These are phyloP conservation scores for Isabelozyma heimii DNA, from an alignment of 805 yeast genomes.

Conservation along the genomic window DNA sequence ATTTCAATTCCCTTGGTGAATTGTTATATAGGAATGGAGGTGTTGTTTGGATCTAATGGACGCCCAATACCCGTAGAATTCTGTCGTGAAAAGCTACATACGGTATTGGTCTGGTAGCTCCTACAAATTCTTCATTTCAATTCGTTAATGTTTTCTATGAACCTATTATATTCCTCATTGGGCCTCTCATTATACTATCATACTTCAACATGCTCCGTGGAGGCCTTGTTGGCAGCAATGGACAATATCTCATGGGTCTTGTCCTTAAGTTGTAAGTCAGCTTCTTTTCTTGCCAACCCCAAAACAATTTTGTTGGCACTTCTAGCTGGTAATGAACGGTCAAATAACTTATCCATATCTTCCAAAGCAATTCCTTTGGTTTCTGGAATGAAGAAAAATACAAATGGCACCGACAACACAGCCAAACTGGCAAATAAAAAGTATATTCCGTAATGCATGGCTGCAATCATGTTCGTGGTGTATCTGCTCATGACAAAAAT, in stretches of 20 bases:
- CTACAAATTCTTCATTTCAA: too few species aligned
- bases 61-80: too few species aligned
- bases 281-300: slow-evolving; percentile 8
- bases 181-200: too few species aligned
- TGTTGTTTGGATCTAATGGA: too few species aligned
- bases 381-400: slow-evolving; percentile 36
- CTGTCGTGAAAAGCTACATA: too few species aligned
- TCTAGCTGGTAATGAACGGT: slow-evolving; percentile 17
- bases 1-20: slow-evolving; percentile 51
- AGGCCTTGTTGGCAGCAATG: not conserved
- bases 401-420: slow-evolving; percentile 31
- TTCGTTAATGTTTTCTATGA: too few species aligned
- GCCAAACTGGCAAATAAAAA: slow-evolving; percentile 36
- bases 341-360: slow-evolving; percentile 24
- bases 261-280: slow-evolving; percentile 9
- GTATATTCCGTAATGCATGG: slow-evolving; percentile 36
- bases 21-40: too few species aligned
- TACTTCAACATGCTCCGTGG: not conserved
- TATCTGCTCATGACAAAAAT: slow-evolving; percentile 35
- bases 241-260: slow-evolving; percentile 11
- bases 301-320: slow-evolving; percentile 19
- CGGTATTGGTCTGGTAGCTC: too few species aligned
- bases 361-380: slow-evolving; percentile 34
- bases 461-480: slow-evolving; percentile 31
- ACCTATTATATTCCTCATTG: too few species aligned